Base-by-base conservation (phyloP, 148 eudicot genomes). In the Spergularia bocconei region DNA sequence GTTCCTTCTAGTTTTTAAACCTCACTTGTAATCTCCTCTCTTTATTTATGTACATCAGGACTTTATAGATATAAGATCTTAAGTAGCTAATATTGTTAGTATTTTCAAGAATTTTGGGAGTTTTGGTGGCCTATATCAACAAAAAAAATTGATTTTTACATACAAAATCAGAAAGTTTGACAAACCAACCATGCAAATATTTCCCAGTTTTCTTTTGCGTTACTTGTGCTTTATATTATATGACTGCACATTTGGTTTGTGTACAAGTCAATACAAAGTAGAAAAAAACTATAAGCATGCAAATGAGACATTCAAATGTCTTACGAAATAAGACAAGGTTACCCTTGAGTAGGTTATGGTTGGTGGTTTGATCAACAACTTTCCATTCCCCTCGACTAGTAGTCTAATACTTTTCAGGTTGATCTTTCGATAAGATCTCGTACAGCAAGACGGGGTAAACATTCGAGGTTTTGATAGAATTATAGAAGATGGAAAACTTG, bases 81-180 rank as follows among this genome's bases (percentile, higher is more conserved):
- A 16, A 54, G 29, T 47, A 63, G 14, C 10, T 44, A 50, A 63
- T 51, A 54, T 38, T 33, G 61, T 63, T 74, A 57, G 38, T 13
- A 48, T 61, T 79, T 69, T 41, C 14, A 48, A 53, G 33, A 62
- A 69, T 17, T 57, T 70, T 21, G 68, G 19, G 47, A 23, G 47
- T 7, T 54, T 80, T 76, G 83, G 83, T 80, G 79, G 68, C 83
- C 83, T 56, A 66, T 70, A 71, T 68, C 72, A 80, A 67, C 76
- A 47, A 70, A 58, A 16, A 52, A 29, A 20, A 48, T 73, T 60
- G 57, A 65, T 68, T 60, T 60, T 25, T 29, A 52, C 38, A 16
- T 57, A 44, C 41, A 62, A 62, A 29, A 13, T 39, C 47, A 41
- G 38, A 6, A 6, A 15, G 57, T 47, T 36, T 51, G 60, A 36